Conservation (phyloP, 352 stramenopile species). For the Globisporangium polare region DNA sequence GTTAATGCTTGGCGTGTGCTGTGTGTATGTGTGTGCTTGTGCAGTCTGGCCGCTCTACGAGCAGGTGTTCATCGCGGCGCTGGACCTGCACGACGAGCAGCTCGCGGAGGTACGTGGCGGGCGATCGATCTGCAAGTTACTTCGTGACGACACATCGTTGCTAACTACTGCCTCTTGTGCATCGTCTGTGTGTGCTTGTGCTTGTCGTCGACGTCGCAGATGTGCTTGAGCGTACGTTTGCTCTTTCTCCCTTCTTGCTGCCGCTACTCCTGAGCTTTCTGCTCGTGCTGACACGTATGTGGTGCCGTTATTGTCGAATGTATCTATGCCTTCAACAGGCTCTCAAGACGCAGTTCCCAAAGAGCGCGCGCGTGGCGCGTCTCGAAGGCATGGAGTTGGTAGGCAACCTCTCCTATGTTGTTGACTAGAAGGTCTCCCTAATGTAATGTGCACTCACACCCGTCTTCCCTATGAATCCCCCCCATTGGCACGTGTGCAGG, state of each 20-base stretch:
- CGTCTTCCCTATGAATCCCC: not conserved
- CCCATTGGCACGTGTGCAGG: conserved; percentile 8
- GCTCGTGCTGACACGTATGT: not conserved
- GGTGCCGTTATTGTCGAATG: not conserved
- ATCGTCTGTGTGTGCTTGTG: not conserved
- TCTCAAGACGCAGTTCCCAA: conserved; percentile 53
- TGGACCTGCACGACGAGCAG: conserved; percentile 60
- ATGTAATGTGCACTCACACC: no score
- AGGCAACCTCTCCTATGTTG: not conserved
- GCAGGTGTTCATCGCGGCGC: conserved; percentile 55
- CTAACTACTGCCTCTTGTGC: not conserved
- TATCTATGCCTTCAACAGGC: conserved; percentile 14
- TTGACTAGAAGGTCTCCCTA: no score
- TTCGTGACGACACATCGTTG: not conserved
- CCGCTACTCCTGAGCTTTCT: no score
- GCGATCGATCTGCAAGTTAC: not conserved
- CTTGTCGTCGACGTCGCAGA: not conserved
- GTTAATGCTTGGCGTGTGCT: not conserved
- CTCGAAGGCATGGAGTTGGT: conserved; percentile 56
- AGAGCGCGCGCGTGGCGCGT: conserved; percentile 50
- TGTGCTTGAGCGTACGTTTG: conserved; percentile 13
- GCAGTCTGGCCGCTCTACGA: conserved; percentile 66
- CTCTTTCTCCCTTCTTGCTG: not conserved
- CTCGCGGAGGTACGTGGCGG: conserved; percentile 24
- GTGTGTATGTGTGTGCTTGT: conserved; percentile 1